Evolutionary conservation across 2,329 filamentous ascomycete species (phyloP).

Genomic region (Diaporthe caulivora): DNA sequence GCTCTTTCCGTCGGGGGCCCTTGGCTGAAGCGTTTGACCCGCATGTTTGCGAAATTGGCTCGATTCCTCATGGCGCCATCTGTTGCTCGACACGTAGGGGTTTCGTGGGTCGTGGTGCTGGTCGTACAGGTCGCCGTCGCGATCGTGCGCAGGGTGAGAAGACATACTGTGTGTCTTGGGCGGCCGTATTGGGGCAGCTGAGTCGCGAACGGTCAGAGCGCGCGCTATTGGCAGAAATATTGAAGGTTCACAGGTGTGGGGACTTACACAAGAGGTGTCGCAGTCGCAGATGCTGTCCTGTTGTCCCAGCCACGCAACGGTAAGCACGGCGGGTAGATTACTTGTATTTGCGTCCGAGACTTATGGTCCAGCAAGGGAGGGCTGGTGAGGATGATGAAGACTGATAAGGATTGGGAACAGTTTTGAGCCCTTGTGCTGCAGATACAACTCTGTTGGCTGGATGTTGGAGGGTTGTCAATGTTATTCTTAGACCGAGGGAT

Average conservation of each 20-base stretch:
- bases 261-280: constrained; percentile 32
- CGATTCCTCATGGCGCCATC: constrained; percentile 76
- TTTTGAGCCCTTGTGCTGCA: not conserved
- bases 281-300: constrained; percentile 10
- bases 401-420: not conserved
- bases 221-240: constrained; percentile 26
- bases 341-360: not conserved
- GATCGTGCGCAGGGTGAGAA: constrained; percentile 34
- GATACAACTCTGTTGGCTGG: constrained; percentile 13
- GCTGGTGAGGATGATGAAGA: not conserved
- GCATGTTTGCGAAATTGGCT: constrained; percentile 65
- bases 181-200: constrained; percentile 13
- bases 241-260: constrained; percentile 13
- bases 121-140: constrained; percentile 40
- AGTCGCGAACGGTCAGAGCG: constrained; percentile 27
- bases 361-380: not conserved
- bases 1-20: constrained; percentile 53
- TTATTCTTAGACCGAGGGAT: constrained; percentile 33
- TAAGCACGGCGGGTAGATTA: not conserved
- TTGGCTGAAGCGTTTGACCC: constrained; percentile 43
- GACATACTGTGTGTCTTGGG: constrained; percentile 31
- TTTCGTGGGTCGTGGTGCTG: constrained; percentile 55
- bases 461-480: not conserved
- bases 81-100: constrained; percentile 67
- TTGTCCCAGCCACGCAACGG: constrained; percentile 5